Conservation (phyloP, 805 yeast species). For the Cyberlindnera subsufficiens region DNA sequence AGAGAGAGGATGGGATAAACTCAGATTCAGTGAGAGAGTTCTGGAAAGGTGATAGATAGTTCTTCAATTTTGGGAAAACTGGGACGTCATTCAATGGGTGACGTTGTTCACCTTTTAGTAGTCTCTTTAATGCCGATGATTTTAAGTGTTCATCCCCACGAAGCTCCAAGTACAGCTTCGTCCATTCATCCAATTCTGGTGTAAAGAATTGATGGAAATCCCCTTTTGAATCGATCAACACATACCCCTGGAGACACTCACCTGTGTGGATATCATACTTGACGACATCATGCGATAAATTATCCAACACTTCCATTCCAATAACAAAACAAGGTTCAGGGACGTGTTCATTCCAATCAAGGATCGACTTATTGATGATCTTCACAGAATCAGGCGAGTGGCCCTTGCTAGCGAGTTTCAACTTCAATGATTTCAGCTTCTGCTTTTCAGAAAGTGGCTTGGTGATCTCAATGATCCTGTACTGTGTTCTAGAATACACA, state of each 20-base stretch:
- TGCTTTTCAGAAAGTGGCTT: constrained; percentile 24
- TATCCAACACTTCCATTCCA: constrained; percentile 81
- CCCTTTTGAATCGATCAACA: constrained; percentile 62
- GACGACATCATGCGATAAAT: constrained; percentile 75
- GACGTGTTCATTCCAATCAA: constrained; percentile 61
- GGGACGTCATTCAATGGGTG: constrained; percentile 60
- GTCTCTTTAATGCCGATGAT: background rate
- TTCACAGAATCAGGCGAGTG: constrained; percentile 54
- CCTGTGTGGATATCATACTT: constrained; percentile 66
- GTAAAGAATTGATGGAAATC: constrained; percentile 72
- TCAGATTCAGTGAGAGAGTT: constrained; percentile 64
- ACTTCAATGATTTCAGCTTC: constrained; percentile 9
- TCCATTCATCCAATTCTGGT: constrained; percentile 53
- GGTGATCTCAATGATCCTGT: constrained; percentile 27
- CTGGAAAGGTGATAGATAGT: constrained; percentile 57
- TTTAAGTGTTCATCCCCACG: constrained; percentile 12
- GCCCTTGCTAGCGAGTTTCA: constrained; percentile 13
- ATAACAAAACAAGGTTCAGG: constrained; percentile 68
- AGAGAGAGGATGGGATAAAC: constrained; percentile 71
- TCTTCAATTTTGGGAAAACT: constrained; percentile 33
- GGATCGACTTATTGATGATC: constrained; percentile 67
- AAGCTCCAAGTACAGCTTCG: constrained; percentile 48
- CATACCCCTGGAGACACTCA: constrained; percentile 73
- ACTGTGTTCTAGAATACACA: constrained; percentile 60
- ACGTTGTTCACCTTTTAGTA: constrained; percentile 1